Evolutionary conservation across 176 grass and related monocot species (phyloP), one percentile per base, ranked within the genome.

Genomic region (Zea mays): DNA sequence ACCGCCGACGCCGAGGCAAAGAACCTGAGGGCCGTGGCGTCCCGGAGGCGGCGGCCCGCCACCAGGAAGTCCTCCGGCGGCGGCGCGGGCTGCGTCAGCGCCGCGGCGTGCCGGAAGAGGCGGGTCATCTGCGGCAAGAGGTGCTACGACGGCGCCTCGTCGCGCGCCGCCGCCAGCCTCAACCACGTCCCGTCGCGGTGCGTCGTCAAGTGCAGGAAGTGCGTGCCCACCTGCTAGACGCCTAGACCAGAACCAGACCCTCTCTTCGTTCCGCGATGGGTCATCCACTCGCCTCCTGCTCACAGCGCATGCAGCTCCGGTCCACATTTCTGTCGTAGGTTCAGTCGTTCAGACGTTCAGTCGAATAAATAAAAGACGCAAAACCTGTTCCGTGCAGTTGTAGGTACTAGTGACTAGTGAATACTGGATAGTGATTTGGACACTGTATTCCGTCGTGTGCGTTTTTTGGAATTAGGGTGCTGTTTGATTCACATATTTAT

Each of bases 161-260:
- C 81, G 6, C 16, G 6, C 51, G 51, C 51, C 7, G 6, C 16
- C 6, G 54, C n/a, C n/a, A 9, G 54, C 54, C 17, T 90, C 14
- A 56, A 36, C 55, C 86, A 94, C 83, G 14, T 89, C 33, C 75
- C 80, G 10, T 60, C 77, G 8, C 79, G 78, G 58, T 95, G 92
- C 86, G 82, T 89, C 58, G 81, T 92, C 50, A 83, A 86, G 86
- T 95, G 92, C 89, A 89, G 68, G 83, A 95, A 95, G 71, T 94
- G 92, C 86, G 86, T 88, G 82, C 92, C 92, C 69, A 94, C 88
- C 78, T 94, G 92, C 89, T 94, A 94, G 82, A 69, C 27, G 27
- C 27, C 27, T 41, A 10, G 45, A 9, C 11, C 27, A 27, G 57
- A 33, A 9, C 11, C 27, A 27, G 57, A 33, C 5, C 58, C 57